These are phyloP conservation scores for Skeletonema tropicum DNA, from an alignment of 108 stramenopile species.

Conservation along the genomic window DNA sequence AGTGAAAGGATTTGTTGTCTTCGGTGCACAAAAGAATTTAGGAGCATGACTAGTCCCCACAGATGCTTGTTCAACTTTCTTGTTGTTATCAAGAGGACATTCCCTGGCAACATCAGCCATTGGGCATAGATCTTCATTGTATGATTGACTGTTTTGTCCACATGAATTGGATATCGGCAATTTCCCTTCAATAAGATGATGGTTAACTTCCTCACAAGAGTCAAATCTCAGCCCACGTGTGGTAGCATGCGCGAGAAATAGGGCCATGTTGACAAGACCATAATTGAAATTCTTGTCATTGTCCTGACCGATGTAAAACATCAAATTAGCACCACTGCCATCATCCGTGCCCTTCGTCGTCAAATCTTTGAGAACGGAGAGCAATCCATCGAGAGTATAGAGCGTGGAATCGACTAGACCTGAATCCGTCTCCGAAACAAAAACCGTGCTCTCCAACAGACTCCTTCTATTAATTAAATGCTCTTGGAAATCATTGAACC, in stretches of 20 bases:
- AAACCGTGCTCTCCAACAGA: slow-evolving; percentile 26
- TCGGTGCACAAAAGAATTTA: slow-evolving; percentile 46
- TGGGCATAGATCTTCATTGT: slow-evolving; percentile 46
- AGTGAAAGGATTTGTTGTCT: slow-evolving; percentile 5
- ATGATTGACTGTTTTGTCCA: slow-evolving; percentile 52
- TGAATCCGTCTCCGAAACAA: slow-evolving; percentile 9
- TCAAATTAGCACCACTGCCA: neutral
- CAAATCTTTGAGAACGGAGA: slow-evolving; percentile 25
- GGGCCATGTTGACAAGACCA: slow-evolving; percentile 35
- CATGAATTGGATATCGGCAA: slow-evolving; percentile 35
- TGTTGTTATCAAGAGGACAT: slow-evolving; percentile 12
- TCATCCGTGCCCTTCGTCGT: slow-evolving; percentile 20
- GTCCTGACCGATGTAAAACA: slow-evolving; percentile 39
- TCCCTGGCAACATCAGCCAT: slow-evolving; percentile 4
- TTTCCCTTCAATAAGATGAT: slow-evolving; percentile 19
- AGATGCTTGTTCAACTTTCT: slow-evolving; percentile 13
- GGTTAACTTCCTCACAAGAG: slow-evolving; percentile 51
- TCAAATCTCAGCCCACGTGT: slow-evolving; percentile 57
- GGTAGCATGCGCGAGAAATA: slow-evolving; percentile 55
- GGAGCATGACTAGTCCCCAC: slow-evolving; percentile 26
- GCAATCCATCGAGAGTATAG: slow-evolving; percentile 43
- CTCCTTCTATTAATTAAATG: slow-evolving; percentile 10
- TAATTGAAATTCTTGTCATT: slow-evolving; percentile 27
- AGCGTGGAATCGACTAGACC: slow-evolving; percentile 21
- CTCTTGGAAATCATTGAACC: slow-evolving; percentile 12